phyloP scores from a whole-genome alignment of 345 rosid genomes.

The Linum trigynum region DNA sequence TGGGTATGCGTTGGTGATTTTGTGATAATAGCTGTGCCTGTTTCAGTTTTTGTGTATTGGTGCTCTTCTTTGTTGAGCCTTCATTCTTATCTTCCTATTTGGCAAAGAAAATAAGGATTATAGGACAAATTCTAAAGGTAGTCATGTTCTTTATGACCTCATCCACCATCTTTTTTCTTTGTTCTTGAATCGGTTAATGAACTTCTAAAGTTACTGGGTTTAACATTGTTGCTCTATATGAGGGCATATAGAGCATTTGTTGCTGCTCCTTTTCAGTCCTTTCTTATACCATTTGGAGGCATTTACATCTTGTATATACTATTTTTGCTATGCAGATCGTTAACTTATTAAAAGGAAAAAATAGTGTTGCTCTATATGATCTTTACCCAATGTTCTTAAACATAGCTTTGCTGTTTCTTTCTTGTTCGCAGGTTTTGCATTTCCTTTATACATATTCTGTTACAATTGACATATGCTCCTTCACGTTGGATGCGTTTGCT shows the following conservation, averaged over 20 bases:
- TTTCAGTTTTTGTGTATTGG: neutral
- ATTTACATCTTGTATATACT: too few species aligned
- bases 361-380: neutral
- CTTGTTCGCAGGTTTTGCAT: slow-evolving; percentile 66
- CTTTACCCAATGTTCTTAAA: neutral
- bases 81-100: neutral
- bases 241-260: too few species aligned
- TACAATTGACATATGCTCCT: slow-evolving; percentile 47
- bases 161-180: neutral
- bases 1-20: too few species aligned
- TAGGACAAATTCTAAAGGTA: neutral
- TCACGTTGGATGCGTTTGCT: slow-evolving; percentile 84
- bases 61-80: neutral
- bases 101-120: neutral
- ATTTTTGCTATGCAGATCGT: too few species aligned
- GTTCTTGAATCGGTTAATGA: neutral
- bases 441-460: slow-evolving; percentile 78
- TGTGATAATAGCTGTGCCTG: neutral
- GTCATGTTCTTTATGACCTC: neutral
- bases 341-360: too few species aligned
- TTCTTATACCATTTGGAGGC: too few species aligned
- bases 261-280: too few species aligned
- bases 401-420: neutral
- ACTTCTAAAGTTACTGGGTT: too few species aligned
- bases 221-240: too few species aligned